These are phyloP conservation scores for Nicotiana attenuata DNA, from an alignment of 257 asterid species.

Conservation along the genomic window DNA sequence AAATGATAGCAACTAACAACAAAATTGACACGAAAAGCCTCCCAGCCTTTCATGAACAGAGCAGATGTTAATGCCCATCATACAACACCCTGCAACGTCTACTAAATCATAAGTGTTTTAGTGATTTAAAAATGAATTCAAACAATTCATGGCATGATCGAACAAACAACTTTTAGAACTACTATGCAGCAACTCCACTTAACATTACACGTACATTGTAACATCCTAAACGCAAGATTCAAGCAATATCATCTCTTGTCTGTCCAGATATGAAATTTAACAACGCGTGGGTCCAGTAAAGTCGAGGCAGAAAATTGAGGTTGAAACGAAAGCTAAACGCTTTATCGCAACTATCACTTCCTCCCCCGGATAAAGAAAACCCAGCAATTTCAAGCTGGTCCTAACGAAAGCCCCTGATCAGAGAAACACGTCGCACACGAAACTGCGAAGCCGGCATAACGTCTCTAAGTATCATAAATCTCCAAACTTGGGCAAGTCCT, in stretches of 20 bases:
- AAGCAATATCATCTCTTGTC: background rate
- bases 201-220: background rate
- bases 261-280: background rate
- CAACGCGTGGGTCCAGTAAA: constrained; percentile 1
- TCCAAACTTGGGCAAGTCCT: constrained; percentile 30
- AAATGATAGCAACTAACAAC: background rate
- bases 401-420: background rate
- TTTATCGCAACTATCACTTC: background rate
- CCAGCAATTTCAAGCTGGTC: constrained; percentile 4
- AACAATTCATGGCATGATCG: constrained; percentile 2
- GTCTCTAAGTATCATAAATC: constrained; percentile 17
- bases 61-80: background rate
- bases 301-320: background rate
- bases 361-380: background rate
- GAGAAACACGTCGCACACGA: background rate
- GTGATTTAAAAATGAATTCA: background rate
- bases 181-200: background rate
- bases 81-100: background rate
- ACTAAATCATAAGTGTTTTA: background rate
- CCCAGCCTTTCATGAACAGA: background rate
- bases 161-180: background rate
- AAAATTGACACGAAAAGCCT: background rate
- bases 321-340: constrained; percentile 8
- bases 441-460: constrained; percentile 26
- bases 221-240: background rate